Conservation (phyloP, 768 basidiomycete genomes). For the Cystobasidium ongulense region DNA sequence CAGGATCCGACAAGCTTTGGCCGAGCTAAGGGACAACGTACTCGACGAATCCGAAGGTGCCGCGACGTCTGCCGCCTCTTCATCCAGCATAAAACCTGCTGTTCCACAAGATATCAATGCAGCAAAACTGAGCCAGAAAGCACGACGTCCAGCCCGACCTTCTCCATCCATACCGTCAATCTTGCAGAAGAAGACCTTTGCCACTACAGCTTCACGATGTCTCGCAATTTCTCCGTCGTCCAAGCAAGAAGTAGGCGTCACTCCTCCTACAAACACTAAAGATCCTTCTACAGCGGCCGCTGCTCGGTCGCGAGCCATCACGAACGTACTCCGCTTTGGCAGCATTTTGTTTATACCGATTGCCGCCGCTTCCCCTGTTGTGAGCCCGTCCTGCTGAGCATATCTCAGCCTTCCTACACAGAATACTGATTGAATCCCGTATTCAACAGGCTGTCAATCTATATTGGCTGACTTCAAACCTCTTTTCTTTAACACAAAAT, state of each 20-base stretch:
- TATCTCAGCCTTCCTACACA: neutral
- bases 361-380: conserved; percentile 45
- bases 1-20: conserved; percentile 30
- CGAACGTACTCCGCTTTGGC: conserved; percentile 42
- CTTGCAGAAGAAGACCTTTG: neutral
- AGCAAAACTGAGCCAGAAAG: neutral
- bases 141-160: neutral
- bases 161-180: neutral
- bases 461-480: conserved; percentile 46
- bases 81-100: neutral
- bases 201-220: neutral
- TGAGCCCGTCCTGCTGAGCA: conserved; percentile 35
- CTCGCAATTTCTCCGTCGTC: neutral
- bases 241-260: neutral
- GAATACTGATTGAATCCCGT: neutral
- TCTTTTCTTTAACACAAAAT: conserved; percentile 45
- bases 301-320: conserved; percentile 13
- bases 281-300: neutral
- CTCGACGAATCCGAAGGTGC: neutral
- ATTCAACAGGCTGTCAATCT: conserved; percentile 43
- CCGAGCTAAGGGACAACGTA: neutral
- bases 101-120: too few species aligned
- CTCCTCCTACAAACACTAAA: neutral
- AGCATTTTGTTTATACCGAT: conserved; percentile 44
- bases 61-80: neutral